These are phyloP conservation scores for Leccinellum luteum DNA, from an alignment of 768 basidiomycete genomes.

Conservation along the genomic window DNA sequence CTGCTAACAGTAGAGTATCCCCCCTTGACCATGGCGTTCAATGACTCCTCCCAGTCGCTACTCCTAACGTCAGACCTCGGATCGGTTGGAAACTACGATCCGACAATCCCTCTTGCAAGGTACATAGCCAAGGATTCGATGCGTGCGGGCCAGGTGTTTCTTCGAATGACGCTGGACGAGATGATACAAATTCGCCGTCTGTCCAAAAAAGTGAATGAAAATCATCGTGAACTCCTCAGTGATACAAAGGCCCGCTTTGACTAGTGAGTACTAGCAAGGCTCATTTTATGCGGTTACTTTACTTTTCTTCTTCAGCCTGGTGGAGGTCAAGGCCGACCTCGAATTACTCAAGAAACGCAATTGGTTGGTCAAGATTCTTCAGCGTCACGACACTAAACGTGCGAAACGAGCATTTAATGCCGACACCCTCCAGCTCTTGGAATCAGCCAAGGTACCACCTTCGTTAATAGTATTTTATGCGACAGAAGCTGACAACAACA, in stretches of 20 bases:
- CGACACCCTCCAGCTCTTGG: background rate
- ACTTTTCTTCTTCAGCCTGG: background rate
- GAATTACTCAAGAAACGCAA: background rate
- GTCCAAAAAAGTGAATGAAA: background rate
- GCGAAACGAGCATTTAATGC: background rate
- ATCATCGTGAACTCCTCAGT: background rate
- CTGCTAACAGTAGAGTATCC: too few species aligned
- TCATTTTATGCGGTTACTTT: background rate
- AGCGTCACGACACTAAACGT: background rate
- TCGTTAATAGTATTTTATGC: too few species aligned
- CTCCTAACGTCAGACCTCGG: constrained; percentile 1
- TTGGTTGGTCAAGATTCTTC: background rate
- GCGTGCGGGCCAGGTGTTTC: background rate
- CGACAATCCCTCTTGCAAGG: background rate
- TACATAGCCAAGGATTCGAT: background rate
- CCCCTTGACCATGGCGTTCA: too few species aligned
- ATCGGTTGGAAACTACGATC: background rate
- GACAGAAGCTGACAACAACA: background rate
- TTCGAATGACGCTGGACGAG: constrained; percentile 8
- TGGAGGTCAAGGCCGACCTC: background rate
- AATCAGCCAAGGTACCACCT: constrained; percentile 3
- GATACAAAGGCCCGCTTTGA: background rate
- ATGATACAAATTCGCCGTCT: constrained; percentile 1
- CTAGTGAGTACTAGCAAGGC: background rate
- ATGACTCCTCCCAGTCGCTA: too few species aligned